Evolutionary conservation across 495 filamentous ascomycete genomes (phyloP).

Genomic region (Penicillium soppii): DNA sequence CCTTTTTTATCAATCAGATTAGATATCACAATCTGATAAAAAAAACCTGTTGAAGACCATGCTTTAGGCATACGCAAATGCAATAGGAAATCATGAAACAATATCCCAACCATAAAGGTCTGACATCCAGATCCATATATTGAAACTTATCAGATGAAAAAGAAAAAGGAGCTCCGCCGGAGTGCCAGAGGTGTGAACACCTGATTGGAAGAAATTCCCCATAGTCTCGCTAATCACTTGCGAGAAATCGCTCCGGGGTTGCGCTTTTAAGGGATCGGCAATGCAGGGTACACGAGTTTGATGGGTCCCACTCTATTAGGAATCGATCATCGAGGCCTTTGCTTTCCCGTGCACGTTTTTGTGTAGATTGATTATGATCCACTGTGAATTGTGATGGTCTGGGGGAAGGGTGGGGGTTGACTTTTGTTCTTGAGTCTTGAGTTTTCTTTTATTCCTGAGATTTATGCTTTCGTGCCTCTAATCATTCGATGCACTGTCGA

Average conservation of each 20-base stretch:
- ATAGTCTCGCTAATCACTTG: not conserved
- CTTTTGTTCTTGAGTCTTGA: too few species aligned
- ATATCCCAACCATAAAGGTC: too few species aligned
- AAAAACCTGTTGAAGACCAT: too few species aligned
- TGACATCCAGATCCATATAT: too few species aligned
- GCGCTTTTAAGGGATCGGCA: not conserved
- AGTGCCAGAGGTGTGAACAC: not conserved
- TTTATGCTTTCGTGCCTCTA: too few species aligned
- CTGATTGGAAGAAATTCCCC: not conserved
- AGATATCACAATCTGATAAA: slow-evolving; percentile 1
- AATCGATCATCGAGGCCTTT: slow-evolving; percentile 1
- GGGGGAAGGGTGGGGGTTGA: not conserved
- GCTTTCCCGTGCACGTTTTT: not conserved
- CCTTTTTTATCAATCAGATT: not conserved
- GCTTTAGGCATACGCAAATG: too few species aligned
- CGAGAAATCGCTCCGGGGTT: not conserved
- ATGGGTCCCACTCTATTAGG: not conserved
- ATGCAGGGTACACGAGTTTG: not conserved
- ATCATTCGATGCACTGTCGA: too few species aligned
- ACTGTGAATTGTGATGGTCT: not conserved
- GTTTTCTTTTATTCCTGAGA: too few species aligned
- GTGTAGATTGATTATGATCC: not conserved
- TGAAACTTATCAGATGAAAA: not conserved
- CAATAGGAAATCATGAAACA: too few species aligned
- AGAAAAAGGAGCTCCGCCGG: not conserved